phyloP scores from a whole-genome alignment of 768 basidiomycete species.

The Termitomyces sp. region DNA sequence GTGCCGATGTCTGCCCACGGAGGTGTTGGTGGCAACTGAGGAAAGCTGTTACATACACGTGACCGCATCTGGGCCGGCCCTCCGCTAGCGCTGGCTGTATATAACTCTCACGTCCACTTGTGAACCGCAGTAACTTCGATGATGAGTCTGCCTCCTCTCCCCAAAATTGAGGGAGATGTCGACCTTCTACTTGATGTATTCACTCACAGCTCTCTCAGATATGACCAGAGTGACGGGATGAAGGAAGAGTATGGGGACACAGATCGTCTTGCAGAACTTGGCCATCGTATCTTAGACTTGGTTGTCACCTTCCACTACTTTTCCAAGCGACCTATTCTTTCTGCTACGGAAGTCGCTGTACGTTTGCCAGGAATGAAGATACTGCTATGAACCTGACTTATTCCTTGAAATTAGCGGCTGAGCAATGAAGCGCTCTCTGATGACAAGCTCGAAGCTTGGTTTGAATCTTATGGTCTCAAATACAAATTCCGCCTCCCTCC shows the following conservation, averaged over 20 bases:
- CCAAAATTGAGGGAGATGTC: constrained; percentile 47
- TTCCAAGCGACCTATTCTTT: constrained; percentile 34
- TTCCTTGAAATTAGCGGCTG: constrained; percentile 16
- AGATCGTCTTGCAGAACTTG: constrained; percentile 55
- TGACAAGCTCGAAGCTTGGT: constrained; percentile 40
- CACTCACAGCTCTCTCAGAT: constrained; percentile 40
- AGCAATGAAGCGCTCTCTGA: constrained; percentile 27
- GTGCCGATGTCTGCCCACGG: background rate
- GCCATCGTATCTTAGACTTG: constrained; percentile 45
- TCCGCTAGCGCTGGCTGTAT: background rate
- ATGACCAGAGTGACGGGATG: constrained; percentile 10
- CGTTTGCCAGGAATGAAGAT: constrained; percentile 12
- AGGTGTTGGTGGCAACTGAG: background rate
- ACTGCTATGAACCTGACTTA: background rate
- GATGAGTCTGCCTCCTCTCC: constrained; percentile 38
- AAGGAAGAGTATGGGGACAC: constrained; percentile 52
- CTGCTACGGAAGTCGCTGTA: constrained; percentile 39
- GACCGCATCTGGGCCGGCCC: constrained; percentile 5
- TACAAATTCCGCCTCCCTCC: constrained; percentile 46
- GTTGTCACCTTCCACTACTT: constrained; percentile 47
- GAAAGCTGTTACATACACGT: constrained; percentile 5
- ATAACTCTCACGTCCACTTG: background rate
- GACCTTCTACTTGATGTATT: constrained; percentile 54
- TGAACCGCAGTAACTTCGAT: background rate
- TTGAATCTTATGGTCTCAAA: constrained; percentile 44